Evolutionary conservation across 75 land plant genomes (phyloP).

Genomic region (Chamaecyparis obtusa): DNA sequence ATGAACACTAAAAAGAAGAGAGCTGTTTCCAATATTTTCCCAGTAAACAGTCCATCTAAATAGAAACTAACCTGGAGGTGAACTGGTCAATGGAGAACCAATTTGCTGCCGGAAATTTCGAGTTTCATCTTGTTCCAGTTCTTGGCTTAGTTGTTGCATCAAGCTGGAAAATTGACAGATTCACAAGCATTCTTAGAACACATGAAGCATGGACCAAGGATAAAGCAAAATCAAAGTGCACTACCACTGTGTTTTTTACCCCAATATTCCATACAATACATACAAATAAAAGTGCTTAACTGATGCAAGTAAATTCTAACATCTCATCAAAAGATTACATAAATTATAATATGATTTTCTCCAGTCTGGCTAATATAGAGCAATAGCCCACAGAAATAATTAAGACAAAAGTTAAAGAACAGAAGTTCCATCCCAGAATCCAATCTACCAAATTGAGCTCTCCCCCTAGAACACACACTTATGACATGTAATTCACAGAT

Average conservation of each 20-base stretch:
- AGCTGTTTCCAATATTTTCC: background rate
- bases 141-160: constrained; percentile 90
- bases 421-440: too few relatives aligned
- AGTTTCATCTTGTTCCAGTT: constrained; percentile 76
- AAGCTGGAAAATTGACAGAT: constrained; percentile 43
- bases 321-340: too few relatives aligned
- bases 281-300: background rate
- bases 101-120: constrained; percentile 59
- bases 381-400: too few relatives aligned
- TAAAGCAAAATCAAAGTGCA: background rate
- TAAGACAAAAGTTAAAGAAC: too few relatives aligned
- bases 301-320: background rate
- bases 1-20: background rate
- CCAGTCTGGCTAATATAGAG: too few relatives aligned
- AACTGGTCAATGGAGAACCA: constrained; percentile 77
- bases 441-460: too few relatives aligned
- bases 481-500: too few relatives aligned
- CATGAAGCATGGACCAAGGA: background rate
- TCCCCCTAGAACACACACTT: too few relatives aligned
- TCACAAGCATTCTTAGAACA: background rate
- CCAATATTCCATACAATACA: background rate
- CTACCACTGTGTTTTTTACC: background rate
- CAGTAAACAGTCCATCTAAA: background rate
- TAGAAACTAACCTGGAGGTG: constrained; percentile 77
- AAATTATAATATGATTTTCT: too few relatives aligned